Conservation (phyloP, 2,329 filamentous ascomycete species). For the Aspergillus sp. region DNA sequence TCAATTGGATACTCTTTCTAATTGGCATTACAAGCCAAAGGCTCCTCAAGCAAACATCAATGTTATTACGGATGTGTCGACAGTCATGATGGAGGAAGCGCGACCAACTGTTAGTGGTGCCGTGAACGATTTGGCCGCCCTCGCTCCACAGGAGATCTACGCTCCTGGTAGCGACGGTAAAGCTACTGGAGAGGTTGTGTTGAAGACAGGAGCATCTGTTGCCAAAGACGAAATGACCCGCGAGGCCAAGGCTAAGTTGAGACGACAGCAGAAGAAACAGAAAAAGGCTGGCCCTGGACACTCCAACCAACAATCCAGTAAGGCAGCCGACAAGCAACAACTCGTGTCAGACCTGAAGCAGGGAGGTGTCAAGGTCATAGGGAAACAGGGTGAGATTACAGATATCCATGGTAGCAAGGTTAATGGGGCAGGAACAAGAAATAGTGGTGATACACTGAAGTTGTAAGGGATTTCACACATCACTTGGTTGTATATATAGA, state of each 20-base stretch:
- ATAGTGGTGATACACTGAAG: slow-evolving; percentile 28
- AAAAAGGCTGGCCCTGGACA: slow-evolving; percentile 53
- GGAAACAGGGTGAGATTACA: slow-evolving; percentile 76
- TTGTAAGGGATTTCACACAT: slow-evolving; percentile 16
- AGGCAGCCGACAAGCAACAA: slow-evolving; percentile 42
- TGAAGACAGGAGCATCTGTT: slow-evolving; percentile 69
- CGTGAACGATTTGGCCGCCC: slow-evolving; percentile 53
- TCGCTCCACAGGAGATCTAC: slow-evolving; percentile 94
- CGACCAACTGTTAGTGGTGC: slow-evolving; percentile 73
- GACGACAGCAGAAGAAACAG: slow-evolving; percentile 79
- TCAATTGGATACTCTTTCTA: slow-evolving; percentile 81
- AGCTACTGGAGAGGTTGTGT: slow-evolving; percentile 63
- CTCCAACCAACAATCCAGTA: slow-evolving; percentile 40
- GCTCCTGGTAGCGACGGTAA: slow-evolving; percentile 57
- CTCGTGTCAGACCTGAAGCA: slow-evolving; percentile 66
- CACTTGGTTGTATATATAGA: background rate
- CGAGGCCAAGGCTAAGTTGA: slow-evolving; percentile 71
- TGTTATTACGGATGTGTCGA: slow-evolving; percentile 84
- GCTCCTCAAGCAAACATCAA: slow-evolving; percentile 72
- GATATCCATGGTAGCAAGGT: slow-evolving; percentile 78
- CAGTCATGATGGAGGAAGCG: slow-evolving; percentile 89
- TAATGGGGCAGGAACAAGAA: slow-evolving; percentile 30
- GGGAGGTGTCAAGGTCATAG: slow-evolving; percentile 86
- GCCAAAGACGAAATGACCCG: slow-evolving; percentile 79
- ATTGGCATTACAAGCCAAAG: slow-evolving; percentile 93